phyloP scores from a whole-genome alignment of 163 green algal species.

The Picocystis sp. region DNA sequence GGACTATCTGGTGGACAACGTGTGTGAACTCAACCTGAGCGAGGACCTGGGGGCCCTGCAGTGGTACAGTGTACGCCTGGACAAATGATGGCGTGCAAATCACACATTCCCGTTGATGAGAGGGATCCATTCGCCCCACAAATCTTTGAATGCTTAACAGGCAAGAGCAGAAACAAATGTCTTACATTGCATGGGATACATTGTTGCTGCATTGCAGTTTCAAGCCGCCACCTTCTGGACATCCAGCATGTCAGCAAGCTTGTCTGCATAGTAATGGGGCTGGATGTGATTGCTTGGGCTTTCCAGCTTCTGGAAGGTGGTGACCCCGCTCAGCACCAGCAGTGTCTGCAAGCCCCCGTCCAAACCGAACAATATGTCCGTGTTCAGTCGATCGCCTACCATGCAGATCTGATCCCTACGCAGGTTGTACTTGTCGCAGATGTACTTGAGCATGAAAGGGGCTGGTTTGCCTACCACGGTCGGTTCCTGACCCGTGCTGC shows the following conservation, averaged over 20 bases:
- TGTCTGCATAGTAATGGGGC: conserved; percentile 70
- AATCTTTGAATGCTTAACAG: too few species aligned
- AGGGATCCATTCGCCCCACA: too few species aligned
- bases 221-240: conserved; percentile 18
- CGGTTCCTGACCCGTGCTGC: conserved; percentile 77
- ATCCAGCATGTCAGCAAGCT: conserved; percentile 56
- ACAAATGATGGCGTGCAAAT: too few species aligned
- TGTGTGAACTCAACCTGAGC: too few species aligned
- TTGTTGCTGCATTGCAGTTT: too few species aligned
- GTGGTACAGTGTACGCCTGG: too few species aligned
- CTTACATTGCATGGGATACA: too few species aligned
- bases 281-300: conserved; percentile 69
- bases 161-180: too few species aligned
- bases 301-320: conserved; percentile 65
- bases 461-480: conserved; percentile 83
- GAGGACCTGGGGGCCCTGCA: too few species aligned
- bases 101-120: too few species aligned
- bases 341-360: conserved; percentile 82
- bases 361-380: conserved; percentile 95
- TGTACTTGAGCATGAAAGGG: conserved; percentile 63
- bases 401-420: conserved; percentile 83
- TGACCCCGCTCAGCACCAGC: conserved; percentile 91
- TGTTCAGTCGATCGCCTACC: conserved; percentile 97
- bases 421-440: conserved; percentile 35
- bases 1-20: too few species aligned